Evolutionary conservation across 345 rosid species (phyloP), one percentile per base, ranked within the genome.

Genomic region (Dimocarpus longan): DNA sequence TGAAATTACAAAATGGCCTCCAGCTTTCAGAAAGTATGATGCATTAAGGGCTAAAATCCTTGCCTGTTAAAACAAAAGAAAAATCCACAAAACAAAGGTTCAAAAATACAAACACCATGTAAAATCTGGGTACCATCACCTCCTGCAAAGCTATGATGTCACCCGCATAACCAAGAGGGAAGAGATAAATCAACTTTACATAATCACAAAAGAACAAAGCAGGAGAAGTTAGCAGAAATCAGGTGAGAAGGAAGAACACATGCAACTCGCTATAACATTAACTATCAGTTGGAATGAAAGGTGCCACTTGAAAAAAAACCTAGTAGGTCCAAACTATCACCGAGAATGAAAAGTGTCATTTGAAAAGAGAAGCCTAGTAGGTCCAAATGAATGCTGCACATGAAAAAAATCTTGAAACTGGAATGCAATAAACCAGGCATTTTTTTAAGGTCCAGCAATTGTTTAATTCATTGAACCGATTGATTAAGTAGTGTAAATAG

Each of bases 1-100:
- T 48, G 99, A 97, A 67, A 97, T 97, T 12, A 97, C 99, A 85
- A 97, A 97, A 83, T 97, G 97, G 4, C 98, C 98, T 50, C 98
- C 98, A 43, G 99, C 63, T 83, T 97, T 97, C 52, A 97, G 89
- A 44, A 94, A 97, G 84, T 84, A 91, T 1, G 93, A 86, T 8
- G 94, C 97, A 84, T 94, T 97, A 78, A 97, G 81, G 7, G 97
- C 99, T 81, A 97, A 76, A 78, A 94, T 97, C 86, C 99, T 93
- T 19, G 99, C 99, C 98, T 94, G 95, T 16, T 66, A 32, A 5
- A 39, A 46, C 12, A 11, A 11, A 26, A 7, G 9, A 2, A 66
- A 5, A 19, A 8, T 43, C n/a, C 40, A 19, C 48, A 50, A 59
- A 50, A 66, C 10, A 37, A 13, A 50, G n/a, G 73, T 15, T 76